Percentiles rank a stretch among this genome's conserved stretches.
Evolutionary conservation across 176 grass and related monocot species (phyloP).

Genomic region (Sorghum bicolor): Sorghum_bicolor_NCBIv3 NC_012879.2:55632501-55633000

Average conservation of each 20-base stretch:
- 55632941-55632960: background rate
- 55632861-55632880: background rate
- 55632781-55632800: background rate
- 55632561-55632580: background rate
- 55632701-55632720: background rate
- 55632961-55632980: background rate
- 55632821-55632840: background rate
- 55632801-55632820: background rate
- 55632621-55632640: background rate
- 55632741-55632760: background rate
- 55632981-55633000: background rate
- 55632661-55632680: background rate
- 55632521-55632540: background rate
- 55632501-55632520: slow-evolving; percentile 11
- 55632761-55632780: background rate
- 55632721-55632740: too few species aligned
- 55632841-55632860: background rate
- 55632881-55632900: background rate
- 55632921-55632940: background rate
- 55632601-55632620: background rate
- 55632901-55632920: background rate
- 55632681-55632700: background rate
- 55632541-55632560: slow-evolving; percentile 9
- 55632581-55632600: background rate
- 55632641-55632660: background rate